Evolutionary conservation across 805 yeast species (phyloP), one percentile per base, ranked within the genome.

Genomic region (Candida yuanshanica): DNA sequence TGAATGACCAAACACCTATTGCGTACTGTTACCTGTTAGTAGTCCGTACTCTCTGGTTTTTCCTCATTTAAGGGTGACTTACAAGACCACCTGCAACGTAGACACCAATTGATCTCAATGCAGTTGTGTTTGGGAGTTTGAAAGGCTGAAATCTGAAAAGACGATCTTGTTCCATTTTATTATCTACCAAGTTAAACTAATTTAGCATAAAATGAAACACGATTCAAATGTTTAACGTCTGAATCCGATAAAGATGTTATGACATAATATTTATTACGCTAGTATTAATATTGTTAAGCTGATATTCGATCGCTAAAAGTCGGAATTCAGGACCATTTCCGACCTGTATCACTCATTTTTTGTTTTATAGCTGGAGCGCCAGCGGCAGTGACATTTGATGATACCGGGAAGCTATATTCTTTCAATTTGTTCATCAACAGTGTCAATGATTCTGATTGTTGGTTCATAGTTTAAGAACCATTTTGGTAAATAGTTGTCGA

Each of bases 1-100:
- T 63, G 63, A 91, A 77, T 17, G 82, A 67, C 95, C 96, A 91
- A 58, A 91, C 81, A 7, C 96, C 98, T 41, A 83, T 61, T 31
- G 96, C 84, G 51, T 84, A 91, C 31, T 27, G 44, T 67, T 55
- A 36, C 23, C n/a, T 2, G 36, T 17, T 18, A n/a, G 21, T 3
- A 12, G 17, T 37, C 22, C 26, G 46, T 41, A 26, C 35, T 24
- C 7, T 12, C 7, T 10, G 18, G 18, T 14, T 27, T 14, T 27
- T 7, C 18, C 17, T 8, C 31, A 27, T 16, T 27, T 27, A 33
- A 31, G 35, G 31, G 31, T 27, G 31, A 27, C 31, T 27, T 27
- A 27, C 31, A 10, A 84, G 62, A 0, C 79, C 81, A 10, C 93
- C 93, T 0, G 89, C 68, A n/a, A 79, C 49, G 54, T 86, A 88